Conservation (phyloP, 179 eudicot genomes). For the Heliamphora pulchella region DNA sequence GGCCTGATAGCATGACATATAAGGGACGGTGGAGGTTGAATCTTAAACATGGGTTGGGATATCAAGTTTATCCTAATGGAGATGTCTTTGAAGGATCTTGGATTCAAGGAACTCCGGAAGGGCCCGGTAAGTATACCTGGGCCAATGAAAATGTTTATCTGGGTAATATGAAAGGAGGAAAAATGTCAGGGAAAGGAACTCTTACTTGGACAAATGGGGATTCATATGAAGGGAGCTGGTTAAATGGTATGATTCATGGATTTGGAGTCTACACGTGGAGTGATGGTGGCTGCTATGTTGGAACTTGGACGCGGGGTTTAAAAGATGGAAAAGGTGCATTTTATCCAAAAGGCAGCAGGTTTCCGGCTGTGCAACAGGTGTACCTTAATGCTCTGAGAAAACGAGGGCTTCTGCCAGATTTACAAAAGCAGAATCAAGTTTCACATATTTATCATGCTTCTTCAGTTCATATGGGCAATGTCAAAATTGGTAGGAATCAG, state of each 20-base stretch:
- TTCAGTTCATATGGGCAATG: constrained; percentile 59
- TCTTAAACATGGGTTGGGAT: constrained; percentile 88
- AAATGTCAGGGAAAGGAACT: constrained; percentile 86
- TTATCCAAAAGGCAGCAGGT: constrained; percentile 61
- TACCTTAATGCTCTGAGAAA: constrained; percentile 76
- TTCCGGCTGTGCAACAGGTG: constrained; percentile 60
- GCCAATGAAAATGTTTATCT: constrained; percentile 69
- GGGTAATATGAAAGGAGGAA: constrained; percentile 91
- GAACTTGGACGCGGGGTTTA: constrained; percentile 92
- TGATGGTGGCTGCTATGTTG: constrained; percentile 86
- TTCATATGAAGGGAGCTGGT: constrained; percentile 83
- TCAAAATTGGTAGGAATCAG: constrained; percentile 40
- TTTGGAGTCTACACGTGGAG: constrained; percentile 87
- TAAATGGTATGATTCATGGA: constrained; percentile 82
- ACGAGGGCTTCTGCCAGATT: constrained; percentile 79
- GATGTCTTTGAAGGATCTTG: constrained; percentile 90
- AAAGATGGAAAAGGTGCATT: constrained; percentile 94
- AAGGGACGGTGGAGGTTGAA: constrained; percentile 82
- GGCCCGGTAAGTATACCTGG: constrained; percentile 90
- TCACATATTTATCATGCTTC: constrained; percentile 70
- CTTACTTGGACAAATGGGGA: constrained; percentile 85
- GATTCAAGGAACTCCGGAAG: constrained; percentile 87
- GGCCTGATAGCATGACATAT: constrained; percentile 49
- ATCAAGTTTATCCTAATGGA: constrained; percentile 62
- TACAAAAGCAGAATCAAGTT: constrained; percentile 58